A percentile compares a stretch with the other conserved stretches of the same genome.
Conservation (phyloP, 2,329 filamentous ascomycete genomes). For the Onygenales sp. region DNA sequence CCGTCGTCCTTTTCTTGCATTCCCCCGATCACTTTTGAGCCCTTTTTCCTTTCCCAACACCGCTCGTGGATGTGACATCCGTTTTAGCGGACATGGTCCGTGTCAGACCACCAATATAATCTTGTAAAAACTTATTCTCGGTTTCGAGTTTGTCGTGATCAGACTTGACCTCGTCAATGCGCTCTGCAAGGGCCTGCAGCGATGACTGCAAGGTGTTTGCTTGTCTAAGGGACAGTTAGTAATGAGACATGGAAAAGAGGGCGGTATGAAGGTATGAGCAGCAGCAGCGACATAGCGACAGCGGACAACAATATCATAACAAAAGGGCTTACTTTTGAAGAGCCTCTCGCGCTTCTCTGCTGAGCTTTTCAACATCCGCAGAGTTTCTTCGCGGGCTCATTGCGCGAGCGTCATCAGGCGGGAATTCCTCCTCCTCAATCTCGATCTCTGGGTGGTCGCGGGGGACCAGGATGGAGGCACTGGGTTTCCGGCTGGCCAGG, state of each 20-base stretch:
- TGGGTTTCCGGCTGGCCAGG: constrained; percentile 65
- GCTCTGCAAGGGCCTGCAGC: constrained; percentile 78
- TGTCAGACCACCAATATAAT: constrained; percentile 95
- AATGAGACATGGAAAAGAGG: background rate
- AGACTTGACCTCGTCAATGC: constrained; percentile 85
- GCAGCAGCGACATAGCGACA: too few species aligned
- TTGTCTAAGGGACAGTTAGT: constrained; percentile 50
- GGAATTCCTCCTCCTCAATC: constrained; percentile 63
- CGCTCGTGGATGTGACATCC: constrained; percentile 45
- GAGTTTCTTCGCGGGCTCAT: constrained; percentile 92
- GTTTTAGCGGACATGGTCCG: constrained; percentile 51
- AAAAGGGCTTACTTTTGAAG: constrained; percentile 48
- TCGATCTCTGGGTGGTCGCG: constrained; percentile 66
- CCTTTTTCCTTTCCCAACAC: constrained; percentile 35
- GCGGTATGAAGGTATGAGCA: background rate
- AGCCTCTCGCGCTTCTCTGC: constrained; percentile 64
- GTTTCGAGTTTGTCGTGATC: constrained; percentile 95
- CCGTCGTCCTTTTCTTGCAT: background rate
- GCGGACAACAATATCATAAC: background rate
- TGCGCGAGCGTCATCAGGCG: constrained; percentile 77
- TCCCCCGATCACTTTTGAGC: constrained; percentile 24
- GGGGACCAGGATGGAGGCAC: constrained; percentile 72
- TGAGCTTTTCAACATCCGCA: constrained; percentile 80
- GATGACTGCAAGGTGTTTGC: constrained; percentile 83
- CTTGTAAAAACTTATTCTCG: constrained; percentile 95